Base-by-base conservation (phyloP, 139 green algal species). In the Haematococcus lacustris region DNA sequence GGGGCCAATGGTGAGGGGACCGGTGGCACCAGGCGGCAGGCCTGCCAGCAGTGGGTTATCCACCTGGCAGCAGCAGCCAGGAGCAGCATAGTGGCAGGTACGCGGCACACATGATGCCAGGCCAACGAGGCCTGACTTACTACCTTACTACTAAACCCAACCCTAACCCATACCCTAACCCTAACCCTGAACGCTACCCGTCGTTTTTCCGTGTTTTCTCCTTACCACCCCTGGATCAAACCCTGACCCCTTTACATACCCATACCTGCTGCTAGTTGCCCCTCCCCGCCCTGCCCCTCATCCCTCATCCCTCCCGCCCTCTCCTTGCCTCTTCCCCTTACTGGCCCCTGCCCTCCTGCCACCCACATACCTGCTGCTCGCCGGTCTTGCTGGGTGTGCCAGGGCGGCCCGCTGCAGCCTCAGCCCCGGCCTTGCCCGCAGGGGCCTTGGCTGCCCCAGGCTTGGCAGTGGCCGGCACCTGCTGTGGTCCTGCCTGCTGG, bases 401-500 rank as follows among this genome's bases (percentile, higher is more conserved):
- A 9, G 23, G 28, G 60, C 32, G 60, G 30, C 32, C 47, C 47
- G 13, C 13, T 21, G 13, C 13, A 21, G 21, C 21, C 13, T 57
- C 21, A 21, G 47, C 21, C 47, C 21, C 47, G 13, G 47, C 13
- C 47, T 21, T 28, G 13, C 21, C 30, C 17, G 3, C 60, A 3
- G 60, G 60, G 60, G 60, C 60, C 21, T 35, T 30, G 25, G 25
- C 25, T 13, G 17, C 17, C 57, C n/a, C 21, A 35, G 57, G 17
- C 25, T 13, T 13, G 57, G 17, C 47, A 57, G 47, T 21, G 23
- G 53, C 25, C 17, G 57, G 57, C 5, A n/a, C n/a, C n/a, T n/a
- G n/a, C n/a, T n/a, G 13, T 28, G 47, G 13, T 26, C 23, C 53
- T 64, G 43, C 43, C 67, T 63, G 67, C 67, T 43, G 69, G 50